Conservation (phyloP, 2,329 filamentous ascomycete genomes). For the Aspergillus bombycis region DNA sequence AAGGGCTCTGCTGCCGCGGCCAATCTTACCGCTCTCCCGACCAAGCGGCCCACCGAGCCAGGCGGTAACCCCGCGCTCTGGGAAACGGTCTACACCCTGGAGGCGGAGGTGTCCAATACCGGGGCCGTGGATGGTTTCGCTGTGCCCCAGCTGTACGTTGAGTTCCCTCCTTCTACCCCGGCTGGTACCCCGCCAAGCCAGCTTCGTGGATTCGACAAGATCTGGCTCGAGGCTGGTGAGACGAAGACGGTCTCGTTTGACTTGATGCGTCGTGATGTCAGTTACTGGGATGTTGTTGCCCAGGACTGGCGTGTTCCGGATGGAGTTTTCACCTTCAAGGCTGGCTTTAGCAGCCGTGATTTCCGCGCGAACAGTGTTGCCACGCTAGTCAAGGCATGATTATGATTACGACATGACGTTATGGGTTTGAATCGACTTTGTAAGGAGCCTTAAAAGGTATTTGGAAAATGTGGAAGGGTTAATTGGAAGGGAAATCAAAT, state of each 20-base stretch:
- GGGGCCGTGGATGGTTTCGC: constrained; percentile 68
- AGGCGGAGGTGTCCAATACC: constrained; percentile 71
- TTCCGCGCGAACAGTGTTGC: background rate
- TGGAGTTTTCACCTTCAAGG: background rate
- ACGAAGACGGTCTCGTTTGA: constrained; percentile 53
- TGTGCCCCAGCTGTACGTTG: constrained; percentile 61
- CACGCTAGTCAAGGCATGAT: background rate
- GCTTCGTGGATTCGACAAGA: constrained; percentile 66
- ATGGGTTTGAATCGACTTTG: too few species aligned
- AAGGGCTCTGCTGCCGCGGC: background rate
- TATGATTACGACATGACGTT: background rate
- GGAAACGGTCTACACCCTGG: constrained; percentile 28
- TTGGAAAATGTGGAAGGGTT: too few species aligned
- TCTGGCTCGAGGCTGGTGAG: constrained; percentile 53
- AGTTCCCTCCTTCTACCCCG: constrained; percentile 26
- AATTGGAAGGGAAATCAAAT: too few species aligned
- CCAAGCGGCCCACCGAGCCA: constrained; percentile 39
- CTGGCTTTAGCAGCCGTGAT: constrained; percentile 7
- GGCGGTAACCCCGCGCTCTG: constrained; percentile 43
- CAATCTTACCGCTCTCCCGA: background rate
- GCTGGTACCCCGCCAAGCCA: constrained; percentile 49
- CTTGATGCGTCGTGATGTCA: constrained; percentile 62
- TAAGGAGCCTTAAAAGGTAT: too few species aligned
- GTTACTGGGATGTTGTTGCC: constrained; percentile 61
- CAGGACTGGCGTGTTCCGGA: constrained; percentile 59